Base-by-base conservation (phyloP, 2,329 filamentous ascomycete species). In the Macrophomina tecta region DNA sequence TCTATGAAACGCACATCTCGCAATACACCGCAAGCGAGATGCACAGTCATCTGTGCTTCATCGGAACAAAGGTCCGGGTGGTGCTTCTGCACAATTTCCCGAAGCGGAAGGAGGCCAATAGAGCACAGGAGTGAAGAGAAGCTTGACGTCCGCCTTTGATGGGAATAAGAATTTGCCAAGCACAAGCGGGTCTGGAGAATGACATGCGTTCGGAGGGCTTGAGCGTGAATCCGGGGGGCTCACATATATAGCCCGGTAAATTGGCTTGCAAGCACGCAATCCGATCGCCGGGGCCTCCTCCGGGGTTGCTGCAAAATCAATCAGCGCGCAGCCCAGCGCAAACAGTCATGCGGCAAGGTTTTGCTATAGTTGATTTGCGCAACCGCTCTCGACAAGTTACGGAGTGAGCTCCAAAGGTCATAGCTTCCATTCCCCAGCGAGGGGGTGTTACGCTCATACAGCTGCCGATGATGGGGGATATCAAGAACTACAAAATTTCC, bases 211-310 rank as follows among this genome's bases (percentile, higher is more conserved):
- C 28, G 49, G 34, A 52, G n/a, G 7, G 18, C 23, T 11, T 38
- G 11, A 28, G 51, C 14, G 16, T 18, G 32, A 6, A 55, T 38
- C 51, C 23, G 51, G 30, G 51, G 32, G 34, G 18, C 7, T 49
- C 1, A 16, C 28, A 52, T 38, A 55, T 52, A 52, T 32, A 55
- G 2, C 32, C 34, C 32, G 32, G 51, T 38, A 36, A 55, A 38
- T 38, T 36, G 32, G 32, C 51, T 23, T 11, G 51, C 32, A 16
- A 55, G 51, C 51, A 55, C 51, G 51, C 51, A 55, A 55, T 55
- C 16, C 18, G 51, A 55, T 55, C 51, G 12, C 51, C 32, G 34
- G 16, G 16, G 49, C 49, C 49, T 52, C 49, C 16, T 32, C 32
- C 38, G 51, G 51, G 51, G 12, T 38, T 16, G 34, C 16, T 38